phyloP scores from a whole-genome alignment of 129 eudicot species.

The Flaveria trinervia region DNA sequence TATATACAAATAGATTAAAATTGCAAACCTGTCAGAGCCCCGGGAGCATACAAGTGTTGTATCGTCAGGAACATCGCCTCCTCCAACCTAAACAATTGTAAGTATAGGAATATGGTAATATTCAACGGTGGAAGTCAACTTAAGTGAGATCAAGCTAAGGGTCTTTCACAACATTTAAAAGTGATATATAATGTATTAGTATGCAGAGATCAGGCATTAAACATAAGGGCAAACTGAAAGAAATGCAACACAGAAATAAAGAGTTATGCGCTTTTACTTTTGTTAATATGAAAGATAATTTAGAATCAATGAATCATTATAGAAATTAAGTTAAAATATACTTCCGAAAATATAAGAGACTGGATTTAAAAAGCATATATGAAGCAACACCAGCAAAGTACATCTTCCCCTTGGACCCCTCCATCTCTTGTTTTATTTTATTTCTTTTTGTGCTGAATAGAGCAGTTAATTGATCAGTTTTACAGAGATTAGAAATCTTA shows the following conservation, averaged over 20 bases:
- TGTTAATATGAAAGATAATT: not conserved
- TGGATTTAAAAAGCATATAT: not conserved
- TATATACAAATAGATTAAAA: not conserved
- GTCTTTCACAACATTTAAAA: not conserved
- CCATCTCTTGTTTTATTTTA: not conserved
- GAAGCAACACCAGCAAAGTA: not conserved
- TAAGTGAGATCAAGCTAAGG: constrained; percentile 14
- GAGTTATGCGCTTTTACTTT: not conserved
- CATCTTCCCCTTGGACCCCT: not conserved
- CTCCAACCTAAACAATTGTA: constrained; percentile 69
- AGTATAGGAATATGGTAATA: constrained; percentile 30
- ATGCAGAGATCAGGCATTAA: not conserved
- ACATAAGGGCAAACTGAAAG: not conserved
- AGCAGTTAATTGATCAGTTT: too few relatives aligned
- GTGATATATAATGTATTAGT: not conserved
- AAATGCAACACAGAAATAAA: not conserved
- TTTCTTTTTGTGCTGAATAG: not conserved
- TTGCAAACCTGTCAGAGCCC: constrained; percentile 91
- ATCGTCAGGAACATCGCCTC: constrained; percentile 89
- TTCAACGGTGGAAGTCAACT: constrained; percentile 15
- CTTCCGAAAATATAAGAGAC: not conserved
- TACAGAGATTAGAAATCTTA: not conserved
- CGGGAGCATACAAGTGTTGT: constrained; percentile 88
- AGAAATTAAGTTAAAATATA: too few relatives aligned
- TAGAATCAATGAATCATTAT: not conserved